A percentile compares a stretch with the other conserved stretches of the same genome.
These are phyloP conservation scores for Suillus occidentalis DNA, from an alignment of 768 basidiomycete genomes.

Conservation along the genomic window DNA sequence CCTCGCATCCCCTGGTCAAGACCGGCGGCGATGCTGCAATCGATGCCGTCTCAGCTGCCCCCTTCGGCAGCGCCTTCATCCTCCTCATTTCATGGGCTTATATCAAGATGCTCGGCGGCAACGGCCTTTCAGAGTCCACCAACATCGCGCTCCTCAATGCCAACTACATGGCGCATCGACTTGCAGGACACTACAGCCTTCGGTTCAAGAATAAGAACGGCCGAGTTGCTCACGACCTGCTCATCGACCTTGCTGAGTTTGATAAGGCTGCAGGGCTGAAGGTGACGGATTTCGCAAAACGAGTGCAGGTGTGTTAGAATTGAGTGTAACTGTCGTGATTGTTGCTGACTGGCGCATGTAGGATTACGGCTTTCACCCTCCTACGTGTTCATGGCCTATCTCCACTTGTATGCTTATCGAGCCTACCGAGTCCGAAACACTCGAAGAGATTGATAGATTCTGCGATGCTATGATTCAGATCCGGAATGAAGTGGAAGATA, in stretches of 20 bases:
- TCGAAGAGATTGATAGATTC: constrained; percentile 95
- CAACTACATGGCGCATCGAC: constrained; percentile 93
- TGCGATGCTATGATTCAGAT: constrained; percentile 99
- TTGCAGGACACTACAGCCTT: constrained; percentile 81
- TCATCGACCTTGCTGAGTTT: constrained; percentile 95
- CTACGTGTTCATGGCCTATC: constrained; percentile 98
- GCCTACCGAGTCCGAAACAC: constrained; percentile 93
- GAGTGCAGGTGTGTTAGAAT: constrained; percentile 68
- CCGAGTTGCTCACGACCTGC: constrained; percentile 91
- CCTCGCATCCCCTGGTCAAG: constrained; percentile 75
- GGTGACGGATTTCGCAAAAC: constrained; percentile 95
- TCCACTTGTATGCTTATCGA: constrained; percentile 97
- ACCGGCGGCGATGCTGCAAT: constrained; percentile 74
- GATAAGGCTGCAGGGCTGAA: constrained; percentile 88
- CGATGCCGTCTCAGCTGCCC: constrained; percentile 86
- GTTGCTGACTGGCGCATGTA: constrained; percentile 25
- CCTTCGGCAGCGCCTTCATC: constrained; percentile 93
- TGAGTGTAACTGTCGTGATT: background rate
- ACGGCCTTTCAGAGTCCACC: constrained; percentile 82
- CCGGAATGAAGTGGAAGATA: constrained; percentile 85
- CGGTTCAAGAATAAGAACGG: constrained; percentile 90
- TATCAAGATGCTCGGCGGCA: constrained; percentile 98
- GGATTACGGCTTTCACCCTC: constrained; percentile 95
- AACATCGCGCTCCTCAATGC: constrained; percentile 90
- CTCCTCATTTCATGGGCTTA: constrained; percentile 98